phyloP scores from a whole-genome alignment of 306 rosid species.

The Dalbergia cultrata region DNA sequence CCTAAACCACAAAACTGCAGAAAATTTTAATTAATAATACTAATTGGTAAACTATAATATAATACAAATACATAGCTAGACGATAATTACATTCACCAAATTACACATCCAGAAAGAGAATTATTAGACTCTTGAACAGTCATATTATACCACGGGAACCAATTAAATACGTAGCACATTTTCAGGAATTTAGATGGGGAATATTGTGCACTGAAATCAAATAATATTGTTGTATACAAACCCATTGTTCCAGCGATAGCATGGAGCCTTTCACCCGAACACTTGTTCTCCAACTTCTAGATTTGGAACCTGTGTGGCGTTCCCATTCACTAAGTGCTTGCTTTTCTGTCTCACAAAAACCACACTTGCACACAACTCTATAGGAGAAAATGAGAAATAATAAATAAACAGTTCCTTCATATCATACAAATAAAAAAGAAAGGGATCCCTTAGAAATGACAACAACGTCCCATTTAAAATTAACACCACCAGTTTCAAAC shows the following conservation, averaged over 20 bases:
- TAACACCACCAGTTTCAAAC: conserved; percentile 27
- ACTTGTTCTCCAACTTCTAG: conserved; percentile 92
- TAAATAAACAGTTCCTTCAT: conserved; percentile 1
- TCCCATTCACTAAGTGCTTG: conserved; percentile 99
- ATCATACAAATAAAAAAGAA: conserved; percentile 30
- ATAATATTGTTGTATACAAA: conserved; percentile 53
- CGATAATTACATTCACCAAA: not conserved
- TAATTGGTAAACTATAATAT: conserved; percentile 25
- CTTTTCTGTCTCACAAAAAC: conserved; percentile 87
- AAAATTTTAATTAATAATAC: conserved; percentile 8
- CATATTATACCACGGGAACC: conserved; percentile 20
- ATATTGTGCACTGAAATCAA: conserved; percentile 35
- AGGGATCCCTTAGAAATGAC: conserved; percentile 4
- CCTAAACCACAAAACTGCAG: not conserved
- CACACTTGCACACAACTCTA: conserved; percentile 98
- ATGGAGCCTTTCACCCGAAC: conserved; percentile 88
- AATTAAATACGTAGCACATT: conserved; percentile 15
- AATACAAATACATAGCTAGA: conserved; percentile 13
- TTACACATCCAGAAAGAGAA: not conserved
- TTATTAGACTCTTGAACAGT: conserved; percentile 6
- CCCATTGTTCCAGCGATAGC: conserved; percentile 99
- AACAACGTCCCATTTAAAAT: conserved; percentile 2
- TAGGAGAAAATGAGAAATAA: conserved; percentile 44
- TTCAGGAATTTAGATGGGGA: conserved; percentile 17
- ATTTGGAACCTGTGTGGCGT: conserved; percentile 92